Conservation (phyloP, 2,329 filamentous ascomycete species). For the Colletotrichum sansevieriae region DNA sequence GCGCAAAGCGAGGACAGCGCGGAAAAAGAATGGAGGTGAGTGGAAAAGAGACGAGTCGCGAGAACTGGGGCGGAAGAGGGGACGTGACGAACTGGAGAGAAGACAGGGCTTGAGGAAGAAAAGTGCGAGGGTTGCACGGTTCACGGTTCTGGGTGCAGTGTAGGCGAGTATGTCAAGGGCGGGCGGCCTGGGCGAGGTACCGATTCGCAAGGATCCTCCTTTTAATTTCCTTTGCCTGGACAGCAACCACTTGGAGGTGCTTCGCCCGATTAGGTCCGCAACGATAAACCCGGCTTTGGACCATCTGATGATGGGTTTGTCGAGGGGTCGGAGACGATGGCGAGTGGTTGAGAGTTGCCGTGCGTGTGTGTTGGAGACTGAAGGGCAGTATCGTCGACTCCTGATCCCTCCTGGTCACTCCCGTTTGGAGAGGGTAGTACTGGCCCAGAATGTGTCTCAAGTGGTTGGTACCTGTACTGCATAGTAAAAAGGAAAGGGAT, state of each 20-base stretch:
- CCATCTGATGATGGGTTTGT: constrained; percentile 2
- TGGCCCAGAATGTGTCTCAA: constrained; percentile 29
- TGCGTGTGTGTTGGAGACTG: background rate
- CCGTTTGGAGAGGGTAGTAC: constrained; percentile 35
- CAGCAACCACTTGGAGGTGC: constrained; percentile 20
- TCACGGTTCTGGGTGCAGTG: constrained; percentile 9
- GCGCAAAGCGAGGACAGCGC: background rate
- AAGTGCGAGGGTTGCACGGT: constrained; percentile 28
- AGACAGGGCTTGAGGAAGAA: background rate
- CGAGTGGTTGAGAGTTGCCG: background rate
- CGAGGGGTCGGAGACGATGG: background rate
- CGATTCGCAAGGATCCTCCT: constrained; percentile 40
- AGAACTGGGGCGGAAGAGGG: constrained; percentile 11
- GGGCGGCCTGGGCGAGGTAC: constrained; percentile 22
- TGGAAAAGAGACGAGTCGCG: constrained; percentile 32
- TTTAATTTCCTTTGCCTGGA: constrained; percentile 40
- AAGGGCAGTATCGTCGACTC: constrained; percentile 16
- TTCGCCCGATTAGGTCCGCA: constrained; percentile 28
- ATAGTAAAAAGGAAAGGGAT: constrained; percentile 28
- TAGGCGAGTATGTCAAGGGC: constrained; percentile 4
- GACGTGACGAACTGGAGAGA: background rate
- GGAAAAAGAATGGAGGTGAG: constrained; percentile 39
- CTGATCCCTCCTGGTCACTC: constrained; percentile 1
- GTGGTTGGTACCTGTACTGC: background rate
- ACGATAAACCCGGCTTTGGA: constrained; percentile 25